These are phyloP conservation scores for Yamadazyma paraphyllophila DNA, from an alignment of 805 yeast genomes.

Conservation along the genomic window DNA sequence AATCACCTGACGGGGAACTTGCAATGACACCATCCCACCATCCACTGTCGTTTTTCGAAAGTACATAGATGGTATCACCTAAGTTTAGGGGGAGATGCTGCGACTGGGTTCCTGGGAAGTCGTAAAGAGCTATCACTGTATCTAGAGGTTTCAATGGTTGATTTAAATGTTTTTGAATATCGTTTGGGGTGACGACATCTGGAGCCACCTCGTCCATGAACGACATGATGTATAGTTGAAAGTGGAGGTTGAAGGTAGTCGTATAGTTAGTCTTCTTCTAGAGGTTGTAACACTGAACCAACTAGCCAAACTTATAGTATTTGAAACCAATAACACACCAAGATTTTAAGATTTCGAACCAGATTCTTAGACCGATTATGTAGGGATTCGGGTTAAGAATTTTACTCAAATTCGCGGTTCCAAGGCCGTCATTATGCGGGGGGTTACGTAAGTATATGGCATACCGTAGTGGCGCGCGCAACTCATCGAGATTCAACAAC, in stretches of 20 bases:
- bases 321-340: neutral
- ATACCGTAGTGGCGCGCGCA: neutral
- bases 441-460: neutral
- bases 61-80: constrained; percentile 73
- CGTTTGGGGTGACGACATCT: constrained; percentile 31
- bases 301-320: too few relatives aligned
- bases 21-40: constrained; percentile 85
- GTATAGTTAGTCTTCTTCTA: too few relatives aligned
- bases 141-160: constrained; percentile 44
- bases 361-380: neutral
- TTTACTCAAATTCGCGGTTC: neutral
- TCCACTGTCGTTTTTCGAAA: constrained; percentile 60
- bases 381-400: neutral
- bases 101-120: constrained; percentile 51
- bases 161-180: constrained; percentile 18
- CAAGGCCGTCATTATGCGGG: neutral
- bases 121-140: constrained; percentile 58
- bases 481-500: neutral
- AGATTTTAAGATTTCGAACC: too few relatives aligned
- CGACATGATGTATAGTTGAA: neutral
- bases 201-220: constrained; percentile 39
- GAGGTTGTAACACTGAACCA: too few relatives aligned
- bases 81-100: constrained; percentile 50
- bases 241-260: neutral
- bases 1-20: constrained; percentile 31